Conservation (phyloP, 2,329 filamentous ascomycete species). For the Penicillium italicum region DNA sequence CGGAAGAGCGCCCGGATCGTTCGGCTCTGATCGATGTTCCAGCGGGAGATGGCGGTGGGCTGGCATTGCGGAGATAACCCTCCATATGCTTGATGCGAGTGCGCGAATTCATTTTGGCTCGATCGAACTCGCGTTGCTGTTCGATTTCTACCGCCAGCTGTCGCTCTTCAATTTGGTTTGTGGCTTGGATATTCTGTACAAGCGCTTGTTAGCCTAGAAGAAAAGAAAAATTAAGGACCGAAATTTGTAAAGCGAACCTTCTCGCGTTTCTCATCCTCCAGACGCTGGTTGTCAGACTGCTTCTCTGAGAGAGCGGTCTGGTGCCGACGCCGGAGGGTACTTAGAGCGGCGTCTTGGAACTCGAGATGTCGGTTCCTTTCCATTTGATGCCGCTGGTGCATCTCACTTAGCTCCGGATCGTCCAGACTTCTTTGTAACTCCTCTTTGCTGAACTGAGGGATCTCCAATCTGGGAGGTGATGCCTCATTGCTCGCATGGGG, state of each 20-base stretch:
- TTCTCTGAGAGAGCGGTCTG: conserved; percentile 29
- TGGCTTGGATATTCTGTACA: conserved; percentile 36
- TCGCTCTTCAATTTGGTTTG: conserved; percentile 41
- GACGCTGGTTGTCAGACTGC: conserved; percentile 28
- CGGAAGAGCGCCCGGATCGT: conserved; percentile 18
- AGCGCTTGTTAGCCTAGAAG: neutral
- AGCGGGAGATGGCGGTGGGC: conserved; percentile 32
- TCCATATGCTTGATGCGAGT: conserved; percentile 49
- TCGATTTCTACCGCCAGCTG: conserved; percentile 46
- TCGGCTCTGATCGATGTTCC: conserved; percentile 4
- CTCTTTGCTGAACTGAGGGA: conserved; percentile 36
- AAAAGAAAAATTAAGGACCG: too few species aligned
- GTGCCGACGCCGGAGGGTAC: conserved; percentile 30
- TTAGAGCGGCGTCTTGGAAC: conserved; percentile 34
- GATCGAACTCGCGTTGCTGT: conserved; percentile 44
- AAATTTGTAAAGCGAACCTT: conserved; percentile 29
- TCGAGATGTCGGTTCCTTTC: conserved; percentile 33
- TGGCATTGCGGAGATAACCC: conserved; percentile 43
- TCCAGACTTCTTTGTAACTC: conserved; percentile 35
- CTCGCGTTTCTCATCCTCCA: conserved; percentile 37
- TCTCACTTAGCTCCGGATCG: conserved; percentile 29
- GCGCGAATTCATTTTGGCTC: conserved; percentile 42
- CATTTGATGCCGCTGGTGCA: conserved; percentile 31
- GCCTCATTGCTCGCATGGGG: conserved; percentile 11
- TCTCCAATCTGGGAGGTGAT: conserved; percentile 28